Evolutionary conservation across 768 basidiomycete genomes (phyloP), one percentile per base, ranked within the genome.

Genomic region (Ramaria sp.): DNA sequence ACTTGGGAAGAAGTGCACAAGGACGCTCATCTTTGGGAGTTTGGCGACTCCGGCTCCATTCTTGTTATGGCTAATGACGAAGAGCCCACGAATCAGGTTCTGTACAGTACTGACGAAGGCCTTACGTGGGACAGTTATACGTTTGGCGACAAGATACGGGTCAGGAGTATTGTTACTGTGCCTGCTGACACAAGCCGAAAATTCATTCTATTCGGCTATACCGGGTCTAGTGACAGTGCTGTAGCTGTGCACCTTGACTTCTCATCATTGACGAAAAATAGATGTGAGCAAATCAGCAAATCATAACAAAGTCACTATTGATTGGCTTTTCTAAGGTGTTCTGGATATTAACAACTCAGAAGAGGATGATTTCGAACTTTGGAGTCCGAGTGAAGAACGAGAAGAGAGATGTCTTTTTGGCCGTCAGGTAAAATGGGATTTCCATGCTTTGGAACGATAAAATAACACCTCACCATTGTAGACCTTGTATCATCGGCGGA

Each of bases 1-100:
- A 92, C 89, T 0, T 99, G 96, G 96, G 82, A 96, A 65, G 96
- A 99, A 70, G 85, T 99, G 0, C 93, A 93, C 73, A 99, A 99
- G 66, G 94, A 95, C 60, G 95, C 96, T 0, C 88, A 98, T 64
- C 75, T 97, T 37, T 99, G 91, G 92, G 93, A 94, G 65, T 98
- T 95, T 61, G 95, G 95, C 27, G 96, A 98, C 70, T 95, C 90
- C 0, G 96, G 96, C 4, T 93, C 94, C 1, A 75, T 99, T 55
- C 75, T 98, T 34, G 73, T 99, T 60, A 85, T 99, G 71, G 91
- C 82, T 42, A 97, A 98, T 67, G 96, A 99, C 66, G 95, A 98
- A 65, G 85, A 85, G 56, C 79, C 93, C 0, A 94, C 89, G 2
- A 88, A 96, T 62, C 84, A 87, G 58, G 77, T 98, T 42, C 66